A percentile compares a stretch with the other conserved stretches of the same genome.
Evolutionary conservation across 352 stramenopile species (phyloP).

Genomic region (Pythium angustatum): DNA sequence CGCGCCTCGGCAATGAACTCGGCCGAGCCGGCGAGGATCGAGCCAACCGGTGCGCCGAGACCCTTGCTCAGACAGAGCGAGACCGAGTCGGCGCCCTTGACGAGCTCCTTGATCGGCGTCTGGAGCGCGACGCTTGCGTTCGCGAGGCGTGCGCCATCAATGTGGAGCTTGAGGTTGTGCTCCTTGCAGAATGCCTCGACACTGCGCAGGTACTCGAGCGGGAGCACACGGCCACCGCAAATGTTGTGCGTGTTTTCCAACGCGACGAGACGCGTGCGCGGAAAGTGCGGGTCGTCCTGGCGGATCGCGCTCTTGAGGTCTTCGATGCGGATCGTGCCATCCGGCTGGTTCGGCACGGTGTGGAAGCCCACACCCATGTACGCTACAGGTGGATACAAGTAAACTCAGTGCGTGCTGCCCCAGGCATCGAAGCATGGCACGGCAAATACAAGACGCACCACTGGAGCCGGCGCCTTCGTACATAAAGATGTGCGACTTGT

Average conservation of each 20-base stretch:
- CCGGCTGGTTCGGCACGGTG: slow-evolving; percentile 78
- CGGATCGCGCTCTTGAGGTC: slow-evolving; percentile 82
- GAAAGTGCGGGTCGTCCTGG: slow-evolving; percentile 76
- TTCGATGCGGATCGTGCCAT: slow-evolving; percentile 85
- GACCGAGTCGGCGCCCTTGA: slow-evolving; percentile 87
- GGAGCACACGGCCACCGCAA: slow-evolving; percentile 91
- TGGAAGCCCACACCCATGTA: slow-evolving; percentile 91
- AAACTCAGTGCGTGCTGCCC: no score
- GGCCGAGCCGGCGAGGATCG: slow-evolving; percentile 89
- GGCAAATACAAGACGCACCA: slow-evolving; percentile 39
- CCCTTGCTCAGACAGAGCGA: slow-evolving; percentile 97
- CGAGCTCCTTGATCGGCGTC: slow-evolving; percentile 73
- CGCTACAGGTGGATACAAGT: slow-evolving; percentile 32
- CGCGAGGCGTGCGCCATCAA: slow-evolving; percentile 95
- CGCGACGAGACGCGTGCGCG: slow-evolving; percentile 88
- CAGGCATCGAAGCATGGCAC: neutral
- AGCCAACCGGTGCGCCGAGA: slow-evolving; percentile 93
- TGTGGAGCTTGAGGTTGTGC: slow-evolving; percentile 89
- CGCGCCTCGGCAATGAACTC: slow-evolving; percentile 90
- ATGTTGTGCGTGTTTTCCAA: slow-evolving; percentile 99
- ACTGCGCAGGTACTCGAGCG: slow-evolving; percentile 77
- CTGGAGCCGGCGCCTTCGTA: slow-evolving; percentile 94
- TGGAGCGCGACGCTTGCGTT: slow-evolving; percentile 92
- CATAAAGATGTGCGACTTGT: slow-evolving; percentile 95
- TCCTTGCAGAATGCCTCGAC: slow-evolving; percentile 74